phyloP scores from a whole-genome alignment of 495 filamentous ascomycete species.

The Lepraria neglecta region DNA sequence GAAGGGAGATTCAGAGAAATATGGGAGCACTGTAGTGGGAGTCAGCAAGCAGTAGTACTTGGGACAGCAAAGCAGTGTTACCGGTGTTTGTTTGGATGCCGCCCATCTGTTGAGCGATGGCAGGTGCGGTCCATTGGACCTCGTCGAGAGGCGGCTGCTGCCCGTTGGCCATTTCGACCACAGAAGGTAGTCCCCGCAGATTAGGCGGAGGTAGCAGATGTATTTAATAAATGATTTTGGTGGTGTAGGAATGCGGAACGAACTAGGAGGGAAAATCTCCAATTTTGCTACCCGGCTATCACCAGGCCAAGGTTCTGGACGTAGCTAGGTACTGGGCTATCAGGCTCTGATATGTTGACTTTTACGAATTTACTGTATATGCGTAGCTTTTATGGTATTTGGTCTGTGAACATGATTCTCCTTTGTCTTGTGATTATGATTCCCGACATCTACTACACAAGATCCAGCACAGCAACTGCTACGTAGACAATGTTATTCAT shows the following conservation, averaged over 20 bases:
- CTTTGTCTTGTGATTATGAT: too few species aligned
- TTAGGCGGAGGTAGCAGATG: not conserved
- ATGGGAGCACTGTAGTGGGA: constrained; percentile 59
- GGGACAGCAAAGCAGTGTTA: not conserved
- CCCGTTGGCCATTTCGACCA: constrained; percentile 30
- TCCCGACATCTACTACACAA: too few species aligned
- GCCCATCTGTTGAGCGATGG: constrained; percentile 53
- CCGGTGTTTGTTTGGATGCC: constrained; percentile 52
- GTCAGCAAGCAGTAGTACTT: not conserved
- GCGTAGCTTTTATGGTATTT: too few species aligned
- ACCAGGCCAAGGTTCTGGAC: too few species aligned
- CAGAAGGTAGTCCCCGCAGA: too few species aligned
- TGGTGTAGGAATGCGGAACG: not conserved
- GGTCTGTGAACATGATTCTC: too few species aligned
- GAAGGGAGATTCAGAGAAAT: constrained; percentile 86
- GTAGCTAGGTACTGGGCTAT: too few species aligned
- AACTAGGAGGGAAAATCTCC: not conserved
- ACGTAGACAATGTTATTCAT: too few species aligned
- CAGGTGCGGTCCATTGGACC: constrained; percentile 65
- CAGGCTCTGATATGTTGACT: too few species aligned
- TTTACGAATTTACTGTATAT: too few species aligned
- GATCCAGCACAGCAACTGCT: too few species aligned
- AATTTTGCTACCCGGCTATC: constrained; percentile 2
- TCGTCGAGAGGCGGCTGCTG: constrained; percentile 67
- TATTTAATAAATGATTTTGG: not conserved